Percentiles rank a stretch among this genome's conserved stretches.
These are phyloP conservation scores for Solanum hybrid DNA, from an alignment of 305 asterid genomes.

Conservation along the genomic window DNA sequence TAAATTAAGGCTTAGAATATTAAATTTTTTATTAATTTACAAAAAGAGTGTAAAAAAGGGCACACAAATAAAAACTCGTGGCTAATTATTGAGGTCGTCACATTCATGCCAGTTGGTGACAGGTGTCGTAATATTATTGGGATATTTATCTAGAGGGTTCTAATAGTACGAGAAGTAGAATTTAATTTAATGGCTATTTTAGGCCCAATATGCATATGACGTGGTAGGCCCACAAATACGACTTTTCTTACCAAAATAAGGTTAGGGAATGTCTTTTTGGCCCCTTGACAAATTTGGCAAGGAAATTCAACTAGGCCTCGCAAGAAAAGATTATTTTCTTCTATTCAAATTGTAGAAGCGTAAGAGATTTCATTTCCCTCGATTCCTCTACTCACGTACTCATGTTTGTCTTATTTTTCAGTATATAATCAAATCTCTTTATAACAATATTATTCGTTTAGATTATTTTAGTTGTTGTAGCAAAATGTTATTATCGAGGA, in stretches of 20 bases:
- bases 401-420: too few species aligned
- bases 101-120: conserved; percentile 1
- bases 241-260: not conserved
- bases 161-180: not conserved
- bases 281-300: not conserved
- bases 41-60: not conserved
- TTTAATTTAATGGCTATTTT: not conserved
- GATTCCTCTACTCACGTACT: not conserved
- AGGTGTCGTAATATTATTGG: not conserved
- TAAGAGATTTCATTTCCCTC: too few species aligned
- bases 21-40: not conserved
- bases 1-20: not conserved
- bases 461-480: not conserved
- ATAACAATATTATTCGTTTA: not conserved
- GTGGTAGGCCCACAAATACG: not conserved
- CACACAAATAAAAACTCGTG: not conserved
- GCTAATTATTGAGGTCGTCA: not conserved
- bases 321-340: not conserved
- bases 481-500: not conserved
- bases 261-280: not conserved
- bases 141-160: not conserved
- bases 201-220: not conserved
- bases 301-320: not conserved
- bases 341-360: not conserved
- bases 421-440: not conserved